Percentiles rank a stretch among this genome's conserved stretches.
These are phyloP conservation scores for Didymella exigua DNA, from an alignment of 2,329 filamentous ascomycete species.

Conservation along the genomic window DNA sequence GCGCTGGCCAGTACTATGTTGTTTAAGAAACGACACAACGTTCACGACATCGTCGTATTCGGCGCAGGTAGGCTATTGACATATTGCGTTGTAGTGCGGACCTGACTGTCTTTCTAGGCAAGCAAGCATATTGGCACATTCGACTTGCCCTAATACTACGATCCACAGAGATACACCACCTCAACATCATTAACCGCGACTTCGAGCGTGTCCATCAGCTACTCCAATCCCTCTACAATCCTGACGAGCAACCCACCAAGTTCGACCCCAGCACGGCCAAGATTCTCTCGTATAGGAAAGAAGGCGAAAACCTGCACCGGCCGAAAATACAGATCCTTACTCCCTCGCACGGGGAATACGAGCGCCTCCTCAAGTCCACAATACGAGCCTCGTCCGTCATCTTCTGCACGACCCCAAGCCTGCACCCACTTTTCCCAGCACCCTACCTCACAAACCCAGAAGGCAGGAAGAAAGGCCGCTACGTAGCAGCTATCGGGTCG, in stretches of 20 bases:
- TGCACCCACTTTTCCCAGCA: slow-evolving; percentile 74
- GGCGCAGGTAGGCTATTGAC: slow-evolving; percentile 65
- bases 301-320: slow-evolving; percentile 28
- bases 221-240: slow-evolving; percentile 61
- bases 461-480: slow-evolving; percentile 70
- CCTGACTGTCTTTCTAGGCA: slow-evolving; percentile 35
- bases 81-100: too few species aligned
- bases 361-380: slow-evolving; percentile 71
- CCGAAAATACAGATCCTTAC: slow-evolving; percentile 72
- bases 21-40: slow-evolving; percentile 66
- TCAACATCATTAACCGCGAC: slow-evolving; percentile 82
- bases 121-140: slow-evolving; percentile 94
- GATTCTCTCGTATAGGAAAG: slow-evolving; percentile 23
- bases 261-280: slow-evolving; percentile 19
- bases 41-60: slow-evolving; percentile 81
- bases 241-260: slow-evolving; percentile 41
- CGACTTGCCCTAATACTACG: slow-evolving; percentile 79
- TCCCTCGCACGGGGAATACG: slow-evolving; percentile 71
- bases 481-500: slow-evolving; percentile 75
- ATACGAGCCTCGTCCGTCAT: slow-evolving; percentile 77
- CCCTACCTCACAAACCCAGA: slow-evolving; percentile 73
- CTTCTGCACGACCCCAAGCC: slow-evolving; percentile 85
- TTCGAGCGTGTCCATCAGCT: slow-evolving; percentile 64
- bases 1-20: slow-evolving; percentile 68
- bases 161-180: slow-evolving; percentile 70